Percentiles rank a stretch among this genome's conserved stretches.
These are phyloP conservation scores for Ceratocystis albifundus DNA, from an alignment of 2,329 filamentous ascomycete genomes.

Conservation along the genomic window DNA sequence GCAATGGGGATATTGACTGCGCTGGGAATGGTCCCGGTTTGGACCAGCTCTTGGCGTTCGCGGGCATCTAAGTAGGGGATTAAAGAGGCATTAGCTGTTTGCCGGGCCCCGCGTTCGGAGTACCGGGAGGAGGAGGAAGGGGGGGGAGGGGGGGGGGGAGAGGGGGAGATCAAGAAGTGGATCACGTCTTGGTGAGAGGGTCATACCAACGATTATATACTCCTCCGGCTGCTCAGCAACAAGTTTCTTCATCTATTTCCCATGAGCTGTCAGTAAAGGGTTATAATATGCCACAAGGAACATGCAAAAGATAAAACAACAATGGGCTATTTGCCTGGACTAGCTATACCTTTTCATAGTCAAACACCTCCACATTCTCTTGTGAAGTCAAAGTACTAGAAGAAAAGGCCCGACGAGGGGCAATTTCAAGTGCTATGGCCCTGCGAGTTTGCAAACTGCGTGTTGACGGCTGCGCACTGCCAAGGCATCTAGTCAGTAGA, in stretches of 20 bases:
- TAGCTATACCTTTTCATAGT: conserved; percentile 20
- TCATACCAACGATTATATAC: conserved; percentile 22
- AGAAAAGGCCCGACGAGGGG: neutral
- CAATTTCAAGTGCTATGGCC: neutral
- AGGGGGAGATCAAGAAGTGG: no score
- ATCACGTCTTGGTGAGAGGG: neutral
- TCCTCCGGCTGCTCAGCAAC: conserved; percentile 18
- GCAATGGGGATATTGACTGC: conserved; percentile 73
- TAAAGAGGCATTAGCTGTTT: neutral
- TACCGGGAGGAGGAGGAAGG: no score
- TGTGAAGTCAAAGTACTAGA: neutral
- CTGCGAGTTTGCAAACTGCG: neutral
- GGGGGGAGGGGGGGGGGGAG: no score
- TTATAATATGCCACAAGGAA: no score
- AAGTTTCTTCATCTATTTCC: conserved; percentile 15
- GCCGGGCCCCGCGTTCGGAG: neutral
- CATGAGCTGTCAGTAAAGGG: neutral
- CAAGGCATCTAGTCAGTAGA: neutral
- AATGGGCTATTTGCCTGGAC: no score
- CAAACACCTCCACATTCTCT: conserved; percentile 14
- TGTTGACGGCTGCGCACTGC: neutral
- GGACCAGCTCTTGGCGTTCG: conserved; percentile 54
- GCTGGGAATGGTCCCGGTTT: conserved; percentile 62
- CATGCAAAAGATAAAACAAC: no score
- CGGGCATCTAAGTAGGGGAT: conserved; percentile 48